Percentiles rank a stretch among this genome's conserved stretches.
These are phyloP conservation scores for Capronia americana DNA, from an alignment of 2,329 filamentous ascomycete genomes.

Conservation along the genomic window DNA sequence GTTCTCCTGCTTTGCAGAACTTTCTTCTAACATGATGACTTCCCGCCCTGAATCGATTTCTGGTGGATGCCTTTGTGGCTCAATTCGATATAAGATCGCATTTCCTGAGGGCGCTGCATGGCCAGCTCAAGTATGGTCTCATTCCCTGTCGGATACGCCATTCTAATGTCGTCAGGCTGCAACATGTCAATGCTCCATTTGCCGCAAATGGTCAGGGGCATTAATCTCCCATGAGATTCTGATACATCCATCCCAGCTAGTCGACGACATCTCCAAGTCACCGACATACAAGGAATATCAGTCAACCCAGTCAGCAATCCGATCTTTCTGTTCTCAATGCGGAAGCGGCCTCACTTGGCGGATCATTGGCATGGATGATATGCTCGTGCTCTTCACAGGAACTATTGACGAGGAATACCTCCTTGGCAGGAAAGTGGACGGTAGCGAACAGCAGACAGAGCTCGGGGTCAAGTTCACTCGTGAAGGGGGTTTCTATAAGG, in stretches of 20 bases:
- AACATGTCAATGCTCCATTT: constrained; percentile 33
- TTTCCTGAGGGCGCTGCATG: constrained; percentile 25
- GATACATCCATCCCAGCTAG: constrained; percentile 28
- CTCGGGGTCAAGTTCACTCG: constrained; percentile 30
- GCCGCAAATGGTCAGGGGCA: constrained; percentile 32
- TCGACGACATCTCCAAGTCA: constrained; percentile 26
- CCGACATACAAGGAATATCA: constrained; percentile 29
- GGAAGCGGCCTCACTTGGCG: constrained; percentile 34
- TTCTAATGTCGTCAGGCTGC: constrained; percentile 17
- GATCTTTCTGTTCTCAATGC: constrained; percentile 32
- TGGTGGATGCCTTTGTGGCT: constrained; percentile 33
- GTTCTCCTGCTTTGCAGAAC: neutral
- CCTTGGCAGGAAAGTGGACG: constrained; percentile 31
- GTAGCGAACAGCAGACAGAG: constrained; percentile 27
- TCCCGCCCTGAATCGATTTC: constrained; percentile 23
- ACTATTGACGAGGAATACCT: constrained; percentile 33
- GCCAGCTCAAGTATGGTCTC: constrained; percentile 28
- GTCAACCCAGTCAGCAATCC: constrained; percentile 25
- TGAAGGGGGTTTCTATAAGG: constrained; percentile 20
- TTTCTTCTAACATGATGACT: constrained; percentile 9
- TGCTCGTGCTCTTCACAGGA: constrained; percentile 26
- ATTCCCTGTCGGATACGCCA: neutral
- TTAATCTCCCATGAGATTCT: constrained; percentile 30
- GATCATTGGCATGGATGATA: constrained; percentile 26
- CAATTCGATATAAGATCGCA: constrained; percentile 29